Conservation (phyloP, 192 early-diverging fungal genomes). For the Coemansia sp. region DNA sequence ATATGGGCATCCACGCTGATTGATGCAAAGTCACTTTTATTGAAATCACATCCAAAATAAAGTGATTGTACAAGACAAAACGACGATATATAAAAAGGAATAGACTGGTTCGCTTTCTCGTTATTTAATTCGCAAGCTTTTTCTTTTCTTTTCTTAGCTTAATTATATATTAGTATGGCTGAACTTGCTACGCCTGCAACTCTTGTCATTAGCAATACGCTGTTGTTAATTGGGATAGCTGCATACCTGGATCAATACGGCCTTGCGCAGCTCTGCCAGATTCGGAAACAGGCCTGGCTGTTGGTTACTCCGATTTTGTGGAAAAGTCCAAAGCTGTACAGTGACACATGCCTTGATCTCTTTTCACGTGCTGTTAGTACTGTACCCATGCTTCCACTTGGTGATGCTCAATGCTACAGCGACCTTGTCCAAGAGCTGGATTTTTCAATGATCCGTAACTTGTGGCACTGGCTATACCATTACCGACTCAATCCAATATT, state of each 20-base stretch:
- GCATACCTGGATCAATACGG: background rate
- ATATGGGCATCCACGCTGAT: background rate
- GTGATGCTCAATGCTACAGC: conserved; percentile 8
- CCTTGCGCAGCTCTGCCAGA: background rate
- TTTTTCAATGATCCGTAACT: conserved; percentile 3
- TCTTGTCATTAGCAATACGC: conserved; percentile 6
- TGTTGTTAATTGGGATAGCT: background rate
- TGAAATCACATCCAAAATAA: background rate
- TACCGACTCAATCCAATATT: conserved; percentile 6
- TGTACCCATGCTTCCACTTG: background rate
- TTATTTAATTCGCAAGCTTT: background rate
- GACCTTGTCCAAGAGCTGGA: conserved; percentile 16
- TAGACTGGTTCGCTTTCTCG: background rate
- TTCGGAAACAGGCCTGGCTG: conserved; percentile 7
- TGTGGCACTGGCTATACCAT: conserved; percentile 9
- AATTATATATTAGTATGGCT: background rate
- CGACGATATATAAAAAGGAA: background rate
- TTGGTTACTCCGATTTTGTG: conserved; percentile 11
- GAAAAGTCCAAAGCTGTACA: background rate
- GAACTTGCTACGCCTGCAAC: background rate
- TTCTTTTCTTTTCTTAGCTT: background rate
- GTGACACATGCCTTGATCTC: background rate
- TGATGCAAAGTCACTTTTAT: background rate
- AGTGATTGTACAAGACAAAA: background rate
- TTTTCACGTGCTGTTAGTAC: background rate